Evolutionary conservation across 2,329 filamentous ascomycete species (phyloP), one percentile per base, ranked within the genome.

Genomic region (Penicillium sp.): DNA sequence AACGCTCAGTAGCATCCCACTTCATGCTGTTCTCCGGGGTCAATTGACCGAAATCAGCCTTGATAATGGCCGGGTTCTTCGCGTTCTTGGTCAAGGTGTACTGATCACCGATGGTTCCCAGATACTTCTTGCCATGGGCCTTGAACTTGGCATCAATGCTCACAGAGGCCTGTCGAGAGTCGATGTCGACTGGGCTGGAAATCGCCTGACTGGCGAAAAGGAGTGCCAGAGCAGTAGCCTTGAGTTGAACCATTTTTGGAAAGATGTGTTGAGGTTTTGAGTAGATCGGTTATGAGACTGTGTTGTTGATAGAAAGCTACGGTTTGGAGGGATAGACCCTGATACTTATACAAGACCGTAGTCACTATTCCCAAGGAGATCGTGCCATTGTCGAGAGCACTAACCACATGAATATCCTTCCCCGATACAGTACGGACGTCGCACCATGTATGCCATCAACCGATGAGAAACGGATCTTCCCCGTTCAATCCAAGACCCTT

Each of bases 11-110:
- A 61, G 81, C 79, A 62, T 87, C 81, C 87, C 86, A 90, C 79
- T 86, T 85, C 76, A 87, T 84, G 5, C 82, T 82, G 71, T 90
- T 90, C 61, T 84, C 85, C 0, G 86, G 85, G 0, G 87, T 88
- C 37, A 89, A 78, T 72, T 86, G 82, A 42, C 87, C 87, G 67
- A 89, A 89, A 69, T 89, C 84, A 84, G 85, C 66, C n/a, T 59
- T 59, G 64, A 84, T 81, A 61, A 82, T 81, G 65, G 90, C 85
- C 73, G 90, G 87, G 55, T 37, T 37, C 51, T 83, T 83, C 70
- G 86, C 74, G 62, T 89, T 83, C 46, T 86, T 86, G 14, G 73
- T 84, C 51, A 91, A 76, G 6, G 78, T 80, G 14, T 72, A 71
- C 61, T 80, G 81, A 70, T 87, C 83, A 6, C 71, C 79, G 70